A percentile compares a stretch with the other conserved stretches of the same genome.
These are phyloP conservation scores for Suhomyces sp. DNA, from an alignment of 805 yeast species.

Conservation along the genomic window DNA sequence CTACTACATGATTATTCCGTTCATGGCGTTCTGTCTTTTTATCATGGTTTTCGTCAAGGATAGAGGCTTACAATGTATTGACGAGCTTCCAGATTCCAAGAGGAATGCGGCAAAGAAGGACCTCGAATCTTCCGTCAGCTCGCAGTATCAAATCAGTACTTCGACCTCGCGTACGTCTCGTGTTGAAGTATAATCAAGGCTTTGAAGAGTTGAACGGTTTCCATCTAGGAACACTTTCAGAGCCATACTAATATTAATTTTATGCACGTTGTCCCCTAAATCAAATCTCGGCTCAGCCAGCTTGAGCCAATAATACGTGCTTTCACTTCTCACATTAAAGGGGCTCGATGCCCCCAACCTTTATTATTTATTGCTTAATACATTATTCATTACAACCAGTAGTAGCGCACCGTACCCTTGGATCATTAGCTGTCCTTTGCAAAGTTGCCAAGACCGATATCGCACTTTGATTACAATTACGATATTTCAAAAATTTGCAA, in stretches of 20 bases:
- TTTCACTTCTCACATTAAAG: not conserved
- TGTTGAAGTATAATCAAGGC: not conserved
- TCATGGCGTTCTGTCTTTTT: slow-evolving; percentile 19
- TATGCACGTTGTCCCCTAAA: not conserved
- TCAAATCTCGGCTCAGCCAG: not conserved
- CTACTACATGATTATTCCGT: slow-evolving; percentile 20
- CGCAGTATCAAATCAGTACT: slow-evolving; percentile 2
- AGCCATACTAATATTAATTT: not conserved
- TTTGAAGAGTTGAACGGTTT: not conserved
- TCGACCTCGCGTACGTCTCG: slow-evolving; percentile 1
- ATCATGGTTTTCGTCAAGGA: slow-evolving; percentile 33
- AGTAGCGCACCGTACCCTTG: too few species aligned
- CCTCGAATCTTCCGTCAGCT: slow-evolving; percentile 8
- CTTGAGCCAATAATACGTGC: not conserved
- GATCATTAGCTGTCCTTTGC: not conserved
- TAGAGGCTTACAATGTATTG: slow-evolving; percentile 36
- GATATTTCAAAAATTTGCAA: not conserved
- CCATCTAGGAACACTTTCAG: not conserved
- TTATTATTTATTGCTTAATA: not conserved
- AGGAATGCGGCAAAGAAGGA: slow-evolving; percentile 3
- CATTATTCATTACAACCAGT: not conserved
- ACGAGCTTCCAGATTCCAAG: slow-evolving; percentile 18
- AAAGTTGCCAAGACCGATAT: not conserved
- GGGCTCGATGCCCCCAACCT: not conserved
- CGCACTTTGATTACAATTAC: not conserved